Evolutionary conservation across 345 rosid genomes (phyloP).

Genomic region (Moringa oleifera): DNA sequence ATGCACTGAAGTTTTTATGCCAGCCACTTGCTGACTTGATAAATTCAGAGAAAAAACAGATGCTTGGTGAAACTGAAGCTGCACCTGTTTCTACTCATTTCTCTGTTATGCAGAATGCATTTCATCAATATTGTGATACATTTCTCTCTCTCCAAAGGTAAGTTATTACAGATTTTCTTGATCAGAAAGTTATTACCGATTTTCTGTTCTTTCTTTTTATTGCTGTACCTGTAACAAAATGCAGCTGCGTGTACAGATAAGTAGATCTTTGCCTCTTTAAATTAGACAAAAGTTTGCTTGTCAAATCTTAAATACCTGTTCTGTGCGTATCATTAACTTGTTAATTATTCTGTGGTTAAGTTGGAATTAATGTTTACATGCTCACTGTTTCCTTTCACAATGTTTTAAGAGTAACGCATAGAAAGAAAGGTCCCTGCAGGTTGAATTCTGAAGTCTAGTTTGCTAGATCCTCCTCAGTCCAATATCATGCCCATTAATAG

Average conservation of each 20-base stretch:
- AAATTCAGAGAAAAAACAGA: conserved; percentile 46
- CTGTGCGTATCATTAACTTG: too few relatives aligned
- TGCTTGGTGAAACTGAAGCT: conserved; percentile 40
- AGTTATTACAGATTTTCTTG: conserved; percentile 6
- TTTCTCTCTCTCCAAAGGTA: conserved; percentile 48
- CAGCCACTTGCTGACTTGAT: conserved; percentile 70
- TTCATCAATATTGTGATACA: conserved; percentile 49
- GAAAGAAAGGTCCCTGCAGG: too few relatives aligned
- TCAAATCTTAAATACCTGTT: neutral
- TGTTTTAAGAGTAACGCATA: too few relatives aligned
- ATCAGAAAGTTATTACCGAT: too few relatives aligned
- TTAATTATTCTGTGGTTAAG: neutral
- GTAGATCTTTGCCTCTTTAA: too few relatives aligned
- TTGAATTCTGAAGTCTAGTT: too few relatives aligned
- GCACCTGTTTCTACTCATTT: conserved; percentile 35
- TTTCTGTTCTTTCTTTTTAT: conserved; percentile 17
- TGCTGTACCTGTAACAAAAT: conserved; percentile 3
- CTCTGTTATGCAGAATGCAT: conserved; percentile 44
- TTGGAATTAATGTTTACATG: neutral
- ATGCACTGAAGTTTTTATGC: conserved; percentile 70
- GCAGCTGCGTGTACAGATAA: too few relatives aligned
- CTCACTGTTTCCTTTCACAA: too few relatives aligned
- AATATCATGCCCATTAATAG: conserved; percentile 4
- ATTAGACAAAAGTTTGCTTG: neutral
- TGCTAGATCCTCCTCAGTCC: neutral